These are phyloP conservation scores for Colletotrichum sp. DNA, from an alignment of 2,329 filamentous ascomycete genomes.

Conservation along the genomic window DNA sequence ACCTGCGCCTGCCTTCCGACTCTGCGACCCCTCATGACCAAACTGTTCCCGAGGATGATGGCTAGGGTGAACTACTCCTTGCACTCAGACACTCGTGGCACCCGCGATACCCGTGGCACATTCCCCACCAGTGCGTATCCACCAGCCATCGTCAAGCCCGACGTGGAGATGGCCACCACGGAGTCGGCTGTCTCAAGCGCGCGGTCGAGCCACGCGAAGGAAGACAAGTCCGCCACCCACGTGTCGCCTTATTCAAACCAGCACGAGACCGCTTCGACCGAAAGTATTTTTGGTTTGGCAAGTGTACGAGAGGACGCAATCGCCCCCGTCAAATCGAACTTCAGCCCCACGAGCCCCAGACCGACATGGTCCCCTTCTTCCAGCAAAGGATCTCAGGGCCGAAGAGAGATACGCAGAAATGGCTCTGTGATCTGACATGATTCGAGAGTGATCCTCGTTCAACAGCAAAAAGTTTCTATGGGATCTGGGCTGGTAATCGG, in stretches of 20 bases:
- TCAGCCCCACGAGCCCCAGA: background rate
- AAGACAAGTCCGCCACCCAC: background rate
- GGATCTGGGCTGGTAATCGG: background rate
- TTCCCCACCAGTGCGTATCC: background rate
- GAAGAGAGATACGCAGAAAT: background rate
- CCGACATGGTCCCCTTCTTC: background rate
- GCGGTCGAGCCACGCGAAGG: background rate
- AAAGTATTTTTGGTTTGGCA: constrained; percentile 5
- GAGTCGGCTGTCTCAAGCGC: background rate
- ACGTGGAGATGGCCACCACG: background rate
- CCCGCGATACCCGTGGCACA: background rate
- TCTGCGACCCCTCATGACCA: constrained; percentile 25
- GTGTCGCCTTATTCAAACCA: background rate
- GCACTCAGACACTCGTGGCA: constrained; percentile 2
- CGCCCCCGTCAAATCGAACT: background rate
- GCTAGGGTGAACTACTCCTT: constrained; percentile 10
- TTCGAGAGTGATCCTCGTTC: background rate
- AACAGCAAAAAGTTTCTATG: background rate
- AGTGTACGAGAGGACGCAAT: constrained; percentile 8
- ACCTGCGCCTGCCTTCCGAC: constrained; percentile 27
- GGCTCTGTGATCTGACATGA: background rate
- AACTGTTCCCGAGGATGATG: constrained; percentile 5
- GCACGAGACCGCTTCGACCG: background rate
- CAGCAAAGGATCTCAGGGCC: background rate
- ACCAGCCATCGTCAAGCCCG: background rate